Percentiles rank a stretch among this genome's conserved stretches.
Evolutionary conservation across 495 filamentous ascomycete species (phyloP).

Genomic region (Penicillium malachiteum): DNA sequence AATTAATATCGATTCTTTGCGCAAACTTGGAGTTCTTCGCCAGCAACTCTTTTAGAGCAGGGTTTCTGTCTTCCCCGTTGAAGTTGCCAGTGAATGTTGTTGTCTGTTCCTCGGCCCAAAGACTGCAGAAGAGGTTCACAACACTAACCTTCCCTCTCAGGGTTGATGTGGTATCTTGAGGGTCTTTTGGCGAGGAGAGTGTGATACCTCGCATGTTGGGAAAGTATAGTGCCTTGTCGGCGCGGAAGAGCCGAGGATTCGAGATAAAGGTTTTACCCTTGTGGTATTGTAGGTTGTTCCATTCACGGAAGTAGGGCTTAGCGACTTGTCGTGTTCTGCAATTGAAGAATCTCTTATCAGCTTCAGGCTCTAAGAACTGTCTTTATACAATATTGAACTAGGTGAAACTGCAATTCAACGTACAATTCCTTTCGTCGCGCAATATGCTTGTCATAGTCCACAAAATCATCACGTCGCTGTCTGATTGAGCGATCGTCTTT

Average conservation of each 20-base stretch:
- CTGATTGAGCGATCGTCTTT: conserved; percentile 63
- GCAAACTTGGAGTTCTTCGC: conserved; percentile 38
- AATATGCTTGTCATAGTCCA: conserved; percentile 81
- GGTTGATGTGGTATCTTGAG: conserved; percentile 67
- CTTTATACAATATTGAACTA: no score
- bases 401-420: background rate
- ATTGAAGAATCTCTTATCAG: background rate
- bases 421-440: conserved; percentile 70
- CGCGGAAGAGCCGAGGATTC: conserved; percentile 71
- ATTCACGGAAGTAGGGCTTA: conserved; percentile 92
- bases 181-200: conserved; percentile 50
- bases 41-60: conserved; percentile 56
- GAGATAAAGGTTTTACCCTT: conserved; percentile 88
- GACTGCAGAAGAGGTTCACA: conserved; percentile 74
- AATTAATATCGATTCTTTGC: conserved; percentile 81
- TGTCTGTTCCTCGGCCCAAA: conserved; percentile 85
- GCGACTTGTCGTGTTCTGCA: conserved; percentile 55
- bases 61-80: conserved; percentile 55
- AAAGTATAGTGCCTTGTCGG: conserved; percentile 80
- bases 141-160: conserved; percentile 71
- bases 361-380: no score
- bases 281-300: conserved; percentile 74
- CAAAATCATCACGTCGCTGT: conserved; percentile 76
- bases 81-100: conserved; percentile 69
- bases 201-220: conserved; percentile 85